Percentiles rank a stretch among this genome's conserved stretches.
Evolutionary conservation across 177 flowering plant species (phyloP).

Genomic region (Vitis hybrid): DNA sequence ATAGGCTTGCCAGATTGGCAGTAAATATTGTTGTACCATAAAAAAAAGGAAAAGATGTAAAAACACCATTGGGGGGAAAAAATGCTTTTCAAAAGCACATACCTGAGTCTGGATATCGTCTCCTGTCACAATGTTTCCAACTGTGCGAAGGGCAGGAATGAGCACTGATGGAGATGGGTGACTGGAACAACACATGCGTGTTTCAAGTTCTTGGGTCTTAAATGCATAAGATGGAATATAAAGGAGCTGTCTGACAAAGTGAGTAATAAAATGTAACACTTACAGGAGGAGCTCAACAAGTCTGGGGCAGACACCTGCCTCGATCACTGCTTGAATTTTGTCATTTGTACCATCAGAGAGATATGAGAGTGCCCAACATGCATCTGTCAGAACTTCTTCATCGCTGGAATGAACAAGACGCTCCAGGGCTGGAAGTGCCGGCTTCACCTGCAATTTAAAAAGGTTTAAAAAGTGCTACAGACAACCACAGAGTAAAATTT

Average conservation of each 20-base stretch:
- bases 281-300: constrained; percentile 79
- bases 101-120: constrained; percentile 91
- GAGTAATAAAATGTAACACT: constrained; percentile 25
- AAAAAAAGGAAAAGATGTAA: not conserved
- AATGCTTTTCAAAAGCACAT: constrained; percentile 1
- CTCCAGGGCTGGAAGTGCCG: constrained; percentile 80
- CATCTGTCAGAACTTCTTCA: constrained; percentile 82
- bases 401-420: constrained; percentile 71
- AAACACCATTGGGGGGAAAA: not conserved
- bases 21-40: not conserved
- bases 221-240: not conserved
- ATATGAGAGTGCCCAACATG: constrained; percentile 82
- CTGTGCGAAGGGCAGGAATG: constrained; percentile 80
- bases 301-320: constrained; percentile 67
- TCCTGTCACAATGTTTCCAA: constrained; percentile 84
- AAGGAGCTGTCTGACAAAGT: not conserved
- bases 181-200: constrained; percentile 28
- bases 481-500: not conserved
- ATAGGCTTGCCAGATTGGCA: too few relatives aligned
- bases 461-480: not conserved
- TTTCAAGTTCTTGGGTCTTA: not conserved
- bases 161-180: constrained; percentile 84
- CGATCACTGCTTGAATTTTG: constrained; percentile 78
- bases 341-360: constrained; percentile 76
- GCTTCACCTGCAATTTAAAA: constrained; percentile 41